These are phyloP conservation scores for Chalciporus sp. DNA, from an alignment of 1,284 basidiomycete species.

Conservation along the genomic window DNA sequence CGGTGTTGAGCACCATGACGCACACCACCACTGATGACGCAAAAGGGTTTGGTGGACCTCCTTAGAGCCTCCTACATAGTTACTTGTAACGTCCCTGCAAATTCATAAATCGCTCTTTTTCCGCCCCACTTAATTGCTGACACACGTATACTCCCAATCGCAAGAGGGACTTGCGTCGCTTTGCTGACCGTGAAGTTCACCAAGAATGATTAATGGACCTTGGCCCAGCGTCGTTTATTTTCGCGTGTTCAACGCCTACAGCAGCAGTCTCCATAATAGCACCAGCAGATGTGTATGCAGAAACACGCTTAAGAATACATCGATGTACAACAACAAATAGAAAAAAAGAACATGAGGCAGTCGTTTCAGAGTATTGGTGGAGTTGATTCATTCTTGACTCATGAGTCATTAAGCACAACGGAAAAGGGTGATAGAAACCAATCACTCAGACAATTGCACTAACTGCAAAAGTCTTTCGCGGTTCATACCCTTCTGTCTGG, in stretches of 20 bases:
- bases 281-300: not conserved
- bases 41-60: conserved; percentile 9
- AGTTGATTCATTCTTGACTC: not conserved
- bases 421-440: not conserved
- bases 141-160: not conserved
- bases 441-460: not conserved
- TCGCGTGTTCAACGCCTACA: not conserved
- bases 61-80: conserved; percentile 20
- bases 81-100: conserved; percentile 18
- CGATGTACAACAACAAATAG: not conserved
- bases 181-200: not conserved
- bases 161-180: not conserved
- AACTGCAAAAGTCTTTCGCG: conserved; percentile 2
- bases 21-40: conserved; percentile 41
- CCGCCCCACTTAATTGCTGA: not conserved
- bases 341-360: not conserved
- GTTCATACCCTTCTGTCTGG: conserved; percentile 6
- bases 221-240: not conserved
- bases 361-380: not conserved
- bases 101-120: conserved; percentile 3
- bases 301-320: not conserved
- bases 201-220: no score
- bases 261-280: not conserved
- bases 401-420: not conserved
- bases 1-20: conserved; percentile 46